These are phyloP conservation scores for Nicotiana tabacum DNA, from an alignment of 257 asterid species.

Conservation along the genomic window DNA sequence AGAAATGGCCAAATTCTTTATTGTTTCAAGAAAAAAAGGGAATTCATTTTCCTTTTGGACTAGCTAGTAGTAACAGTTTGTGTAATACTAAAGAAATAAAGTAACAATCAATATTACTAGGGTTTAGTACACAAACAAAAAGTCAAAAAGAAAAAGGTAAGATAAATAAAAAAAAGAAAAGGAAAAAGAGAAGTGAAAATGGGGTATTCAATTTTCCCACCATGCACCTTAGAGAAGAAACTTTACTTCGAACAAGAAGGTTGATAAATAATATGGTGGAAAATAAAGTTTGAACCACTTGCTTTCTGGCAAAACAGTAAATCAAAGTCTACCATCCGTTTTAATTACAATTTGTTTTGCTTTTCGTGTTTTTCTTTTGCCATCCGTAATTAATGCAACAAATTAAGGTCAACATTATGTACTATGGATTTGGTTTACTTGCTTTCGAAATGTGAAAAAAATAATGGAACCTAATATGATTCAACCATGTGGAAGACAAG, in stretches of 20 bases:
- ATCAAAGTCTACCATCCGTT: background rate
- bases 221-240: background rate
- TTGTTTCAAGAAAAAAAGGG: background rate
- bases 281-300: background rate
- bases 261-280: background rate
- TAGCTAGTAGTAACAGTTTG: background rate
- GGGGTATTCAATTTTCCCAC: background rate
- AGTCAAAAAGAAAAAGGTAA: background rate
- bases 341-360: background rate
- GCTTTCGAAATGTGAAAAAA: background rate
- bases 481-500: conserved; percentile 19
- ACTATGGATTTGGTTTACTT: background rate
- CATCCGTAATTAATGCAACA: conserved; percentile 3
- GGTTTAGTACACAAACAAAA: background rate
- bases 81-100: conserved; percentile 3
- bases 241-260: background rate
- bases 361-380: background rate
- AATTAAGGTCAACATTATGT: background rate
- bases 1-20: background rate
- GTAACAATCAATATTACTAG: background rate
- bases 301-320: background rate
- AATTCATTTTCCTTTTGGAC: no score
- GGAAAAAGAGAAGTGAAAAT: background rate
- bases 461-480: background rate
- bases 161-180: background rate